Evolutionary conservation across 257 asterid species (phyloP).

Genomic region (Solanum peruvianum): DNA sequence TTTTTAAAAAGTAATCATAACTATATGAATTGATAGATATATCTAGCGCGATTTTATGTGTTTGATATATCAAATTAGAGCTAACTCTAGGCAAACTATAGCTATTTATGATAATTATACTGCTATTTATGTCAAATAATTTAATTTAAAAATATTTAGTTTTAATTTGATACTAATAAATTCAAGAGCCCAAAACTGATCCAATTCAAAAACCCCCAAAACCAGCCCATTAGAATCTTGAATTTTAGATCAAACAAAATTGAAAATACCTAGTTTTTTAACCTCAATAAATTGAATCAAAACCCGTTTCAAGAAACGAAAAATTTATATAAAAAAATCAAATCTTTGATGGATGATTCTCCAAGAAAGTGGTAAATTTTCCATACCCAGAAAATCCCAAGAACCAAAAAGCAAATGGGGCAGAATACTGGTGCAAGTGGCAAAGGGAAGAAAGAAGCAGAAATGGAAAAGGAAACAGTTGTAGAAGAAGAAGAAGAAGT

Average conservation of each 20-base stretch:
- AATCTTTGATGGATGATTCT: neutral
- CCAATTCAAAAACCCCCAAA: neutral
- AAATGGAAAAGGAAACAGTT: neutral
- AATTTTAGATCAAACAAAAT: neutral
- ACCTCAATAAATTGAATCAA: neutral
- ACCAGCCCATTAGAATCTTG: neutral
- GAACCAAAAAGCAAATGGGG: neutral
- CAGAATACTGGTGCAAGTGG: conserved; percentile 11
- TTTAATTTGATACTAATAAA: neutral
- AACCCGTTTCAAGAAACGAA: neutral
- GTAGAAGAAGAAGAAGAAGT: conserved; percentile 5
- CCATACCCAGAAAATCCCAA: neutral
- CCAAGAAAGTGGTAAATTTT: neutral
- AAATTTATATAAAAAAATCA: neutral
- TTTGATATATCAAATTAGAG: neutral
- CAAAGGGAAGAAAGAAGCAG: conserved; percentile 15
- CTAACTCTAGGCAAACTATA: neutral
- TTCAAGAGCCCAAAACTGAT: neutral
- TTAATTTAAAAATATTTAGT: neutral
- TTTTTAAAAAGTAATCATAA: no score
- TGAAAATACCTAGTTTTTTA: neutral
- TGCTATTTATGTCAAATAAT: neutral
- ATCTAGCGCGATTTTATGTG: neutral
- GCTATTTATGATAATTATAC: neutral
- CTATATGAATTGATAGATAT: neutral